A percentile compares a stretch with the other conserved stretches of the same genome.
Evolutionary conservation across 805 yeast genomes (phyloP).

Genomic region (Barnettozyma wickerhamii): DNA sequence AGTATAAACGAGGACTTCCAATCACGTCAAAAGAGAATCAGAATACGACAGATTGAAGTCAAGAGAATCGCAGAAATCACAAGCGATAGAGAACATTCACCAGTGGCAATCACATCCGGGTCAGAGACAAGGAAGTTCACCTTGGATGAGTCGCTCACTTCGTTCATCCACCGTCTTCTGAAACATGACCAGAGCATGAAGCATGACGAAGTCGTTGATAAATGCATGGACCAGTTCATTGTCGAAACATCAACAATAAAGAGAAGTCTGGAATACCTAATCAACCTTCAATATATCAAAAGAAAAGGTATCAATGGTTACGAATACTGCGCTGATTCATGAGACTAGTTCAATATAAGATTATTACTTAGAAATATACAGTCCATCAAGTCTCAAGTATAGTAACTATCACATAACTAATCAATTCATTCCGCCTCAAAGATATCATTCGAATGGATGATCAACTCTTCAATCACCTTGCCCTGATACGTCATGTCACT

Average conservation of each 20-base stretch:
- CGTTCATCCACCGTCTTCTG: conserved; percentile 20
- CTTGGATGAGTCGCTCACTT: conserved; percentile 13
- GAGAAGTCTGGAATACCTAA: conserved; percentile 9
- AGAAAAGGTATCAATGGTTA: conserved; percentile 11
- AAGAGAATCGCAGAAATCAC: conserved; percentile 1
- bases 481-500: conserved; percentile 76
- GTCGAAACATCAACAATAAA: conserved; percentile 10
- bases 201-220: conserved; percentile 14
- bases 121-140: conserved; percentile 3
- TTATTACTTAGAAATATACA: background rate
- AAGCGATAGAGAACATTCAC: background rate
- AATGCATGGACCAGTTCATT: conserved; percentile 7
- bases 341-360: background rate
- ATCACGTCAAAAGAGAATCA: conserved; percentile 12
- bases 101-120: conserved; percentile 6
- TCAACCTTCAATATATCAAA: conserved; percentile 3
- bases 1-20: conserved; percentile 17
- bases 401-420: too few relatives aligned
- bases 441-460: conserved; percentile 79
- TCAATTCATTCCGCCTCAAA: conserved; percentile 59
- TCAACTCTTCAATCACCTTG: conserved; percentile 76
- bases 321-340: conserved; percentile 16
- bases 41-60: conserved; percentile 9
- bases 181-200: conserved; percentile 10
- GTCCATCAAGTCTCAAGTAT: too few relatives aligned